Percentiles rank a stretch among this genome's conserved stretches.
Conservation (phyloP, 371 early-diverging fungal genomes). For the Mucor saturninus region DNA sequence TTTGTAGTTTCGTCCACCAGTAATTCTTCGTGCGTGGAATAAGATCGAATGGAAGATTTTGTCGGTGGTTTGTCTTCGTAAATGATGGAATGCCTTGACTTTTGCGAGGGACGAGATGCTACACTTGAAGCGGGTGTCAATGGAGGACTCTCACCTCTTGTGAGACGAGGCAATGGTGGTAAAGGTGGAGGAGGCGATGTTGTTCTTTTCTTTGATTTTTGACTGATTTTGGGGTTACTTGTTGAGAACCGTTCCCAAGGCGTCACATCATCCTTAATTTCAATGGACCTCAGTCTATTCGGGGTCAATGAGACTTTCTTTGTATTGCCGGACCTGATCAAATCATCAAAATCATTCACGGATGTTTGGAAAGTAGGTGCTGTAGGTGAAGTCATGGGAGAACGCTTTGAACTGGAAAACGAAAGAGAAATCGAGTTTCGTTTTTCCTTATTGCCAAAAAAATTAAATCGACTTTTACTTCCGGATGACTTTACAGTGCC, state of each 20-base stretch:
- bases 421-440: conserved; percentile 12
- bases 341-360: conserved; percentile 59
- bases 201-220: conserved; percentile 7
- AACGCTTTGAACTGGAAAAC: conserved; percentile 6
- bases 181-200: conserved; percentile 23
- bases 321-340: conserved; percentile 62
- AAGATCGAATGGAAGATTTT: conserved; percentile 1
- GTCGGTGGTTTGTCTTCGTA: conserved; percentile 8
- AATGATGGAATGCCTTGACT: conserved; percentile 20
- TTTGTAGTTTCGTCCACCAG: conserved; percentile 11
- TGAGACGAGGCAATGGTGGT: conserved; percentile 12
- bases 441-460: conserved; percentile 25
- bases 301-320: conserved; percentile 66
- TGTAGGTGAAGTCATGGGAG: conserved; percentile 18
- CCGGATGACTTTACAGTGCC: conserved; percentile 22
- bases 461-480: conserved; percentile 25
- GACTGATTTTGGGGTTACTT: neutral
- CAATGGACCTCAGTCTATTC: conserved; percentile 63
- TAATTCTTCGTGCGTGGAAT: conserved; percentile 13
- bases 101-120: conserved; percentile 22
- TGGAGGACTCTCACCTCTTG: conserved; percentile 24
- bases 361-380: conserved; percentile 17
- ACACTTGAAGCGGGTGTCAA: conserved; percentile 29
- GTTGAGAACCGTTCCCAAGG: conserved; percentile 15
- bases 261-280: conserved; percentile 39